phyloP scores from a whole-genome alignment of 2,329 filamentous ascomycete species.

The Penicillium hesseltinei region DNA sequence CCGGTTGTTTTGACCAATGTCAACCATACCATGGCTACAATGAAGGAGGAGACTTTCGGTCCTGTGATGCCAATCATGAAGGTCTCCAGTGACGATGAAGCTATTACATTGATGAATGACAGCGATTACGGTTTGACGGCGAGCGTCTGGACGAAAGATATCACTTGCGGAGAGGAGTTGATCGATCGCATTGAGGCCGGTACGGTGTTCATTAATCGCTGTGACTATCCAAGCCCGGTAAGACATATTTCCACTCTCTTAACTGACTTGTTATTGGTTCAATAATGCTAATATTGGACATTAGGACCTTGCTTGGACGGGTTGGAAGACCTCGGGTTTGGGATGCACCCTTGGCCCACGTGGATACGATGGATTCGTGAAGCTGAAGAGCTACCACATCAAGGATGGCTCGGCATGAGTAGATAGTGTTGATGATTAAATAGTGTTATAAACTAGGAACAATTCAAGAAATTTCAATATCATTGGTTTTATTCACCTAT shows the following conservation, averaged over 20 bases:
- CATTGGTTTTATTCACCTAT: neutral
- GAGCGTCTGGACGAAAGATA: slow-evolving; percentile 91
- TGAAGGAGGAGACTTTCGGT: slow-evolving; percentile 91
- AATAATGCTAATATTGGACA: neutral
- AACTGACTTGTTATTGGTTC: neutral
- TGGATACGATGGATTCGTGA: slow-evolving; percentile 88
- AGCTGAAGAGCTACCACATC: slow-evolving; percentile 89
- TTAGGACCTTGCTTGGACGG: slow-evolving; percentile 84
- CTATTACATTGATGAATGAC: slow-evolving; percentile 81
- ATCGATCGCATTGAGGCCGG: slow-evolving; percentile 80
- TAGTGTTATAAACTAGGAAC: neutral
- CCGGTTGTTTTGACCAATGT: slow-evolving; percentile 77
- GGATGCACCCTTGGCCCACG: slow-evolving; percentile 81
- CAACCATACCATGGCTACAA: slow-evolving; percentile 77
- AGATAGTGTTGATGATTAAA: neutral
- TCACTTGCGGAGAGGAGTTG: slow-evolving; percentile 67
- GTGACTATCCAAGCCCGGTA: slow-evolving; percentile 85
- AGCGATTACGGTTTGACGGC: slow-evolving; percentile 88
- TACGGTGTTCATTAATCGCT: slow-evolving; percentile 90
- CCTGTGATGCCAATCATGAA: slow-evolving; percentile 86
- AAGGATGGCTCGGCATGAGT: slow-evolving; percentile 39
- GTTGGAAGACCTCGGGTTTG: slow-evolving; percentile 91
- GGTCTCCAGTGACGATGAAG: slow-evolving; percentile 75
- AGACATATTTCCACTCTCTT: slow-evolving; percentile 37
- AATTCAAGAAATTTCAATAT: neutral